phyloP scores from a whole-genome alignment of 2,329 filamentous ascomycete species.

The Mycosphaerella arachidis region DNA sequence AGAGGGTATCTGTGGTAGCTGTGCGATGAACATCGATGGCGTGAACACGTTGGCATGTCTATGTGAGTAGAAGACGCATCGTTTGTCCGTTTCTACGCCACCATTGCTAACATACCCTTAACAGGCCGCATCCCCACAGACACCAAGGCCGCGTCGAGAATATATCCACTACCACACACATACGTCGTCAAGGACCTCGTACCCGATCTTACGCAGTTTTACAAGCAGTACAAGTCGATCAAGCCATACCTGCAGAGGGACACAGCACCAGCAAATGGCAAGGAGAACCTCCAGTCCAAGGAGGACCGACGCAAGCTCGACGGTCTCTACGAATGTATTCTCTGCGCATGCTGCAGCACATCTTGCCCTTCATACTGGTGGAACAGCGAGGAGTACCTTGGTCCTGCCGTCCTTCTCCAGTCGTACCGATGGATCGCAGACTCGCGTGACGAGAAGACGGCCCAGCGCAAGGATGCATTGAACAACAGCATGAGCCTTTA shows the following conservation, averaged over 20 bases:
- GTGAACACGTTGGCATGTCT: slow-evolving; percentile 96
- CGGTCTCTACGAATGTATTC: slow-evolving; percentile 97
- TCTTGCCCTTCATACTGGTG: slow-evolving; percentile 99
- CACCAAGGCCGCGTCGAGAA: slow-evolving; percentile 73
- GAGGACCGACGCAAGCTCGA: slow-evolving; percentile 95
- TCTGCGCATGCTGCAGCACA: slow-evolving; percentile 98
- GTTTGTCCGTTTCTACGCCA: not conserved
- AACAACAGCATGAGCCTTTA: slow-evolving; percentile 99
- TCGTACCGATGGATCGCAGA: slow-evolving; percentile 97
- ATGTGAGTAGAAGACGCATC: slow-evolving; percentile 60
- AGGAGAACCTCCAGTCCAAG: slow-evolving; percentile 85
- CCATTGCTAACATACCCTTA: slow-evolving; percentile 11
- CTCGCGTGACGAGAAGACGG: slow-evolving; percentile 84
- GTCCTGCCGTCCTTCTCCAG: slow-evolving; percentile 92
- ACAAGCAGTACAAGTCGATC: slow-evolving; percentile 99
- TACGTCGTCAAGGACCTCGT: slow-evolving; percentile 99
- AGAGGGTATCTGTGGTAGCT: slow-evolving; percentile 97
- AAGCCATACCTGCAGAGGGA: slow-evolving; percentile 96
- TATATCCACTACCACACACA: slow-evolving; percentile 97
- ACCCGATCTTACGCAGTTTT: slow-evolving; percentile 95
- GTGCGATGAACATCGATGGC: slow-evolving; percentile 99
- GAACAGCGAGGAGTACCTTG: slow-evolving; percentile 98
- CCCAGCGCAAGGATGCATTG: slow-evolving; percentile 80
- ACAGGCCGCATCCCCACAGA: slow-evolving; percentile 90
- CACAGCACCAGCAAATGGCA: slow-evolving; percentile 77